These are phyloP conservation scores for Tephrocybe sp. DNA, from an alignment of 768 basidiomycete species.

Conservation along the genomic window DNA sequence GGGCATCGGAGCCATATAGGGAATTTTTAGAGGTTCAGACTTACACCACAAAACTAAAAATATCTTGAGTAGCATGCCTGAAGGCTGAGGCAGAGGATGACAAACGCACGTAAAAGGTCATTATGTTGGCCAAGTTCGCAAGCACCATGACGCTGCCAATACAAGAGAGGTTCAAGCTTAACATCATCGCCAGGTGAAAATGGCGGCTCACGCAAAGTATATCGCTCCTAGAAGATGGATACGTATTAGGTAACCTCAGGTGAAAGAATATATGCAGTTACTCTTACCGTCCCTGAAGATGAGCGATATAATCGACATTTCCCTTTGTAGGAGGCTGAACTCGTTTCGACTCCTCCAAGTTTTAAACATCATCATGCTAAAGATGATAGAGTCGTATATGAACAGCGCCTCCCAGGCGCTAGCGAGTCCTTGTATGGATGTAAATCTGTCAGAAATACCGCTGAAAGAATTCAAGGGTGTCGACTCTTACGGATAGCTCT, in stretches of 20 bases:
- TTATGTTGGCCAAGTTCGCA: background rate
- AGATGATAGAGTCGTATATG: constrained; percentile 44
- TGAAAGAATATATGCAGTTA: background rate
- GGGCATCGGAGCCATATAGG: background rate
- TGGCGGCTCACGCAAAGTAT: constrained; percentile 47
- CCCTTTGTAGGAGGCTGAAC: constrained; percentile 20
- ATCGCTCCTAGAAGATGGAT: constrained; percentile 42
- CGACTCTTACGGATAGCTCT: constrained; percentile 18
- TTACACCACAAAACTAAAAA: background rate
- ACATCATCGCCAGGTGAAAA: background rate
- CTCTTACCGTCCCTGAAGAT: constrained; percentile 48
- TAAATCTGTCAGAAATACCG: background rate
- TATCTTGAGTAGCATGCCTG: background rate
- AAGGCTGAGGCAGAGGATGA: background rate
- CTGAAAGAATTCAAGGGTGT: background rate
- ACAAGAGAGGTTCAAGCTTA: no score
- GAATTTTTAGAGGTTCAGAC: background rate
- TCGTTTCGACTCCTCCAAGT: constrained; percentile 34
- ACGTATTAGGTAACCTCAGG: background rate
- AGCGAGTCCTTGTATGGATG: constrained; percentile 28
- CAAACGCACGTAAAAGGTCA: background rate
- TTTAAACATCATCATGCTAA: constrained; percentile 44
- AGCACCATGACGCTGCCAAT: constrained; percentile 46
- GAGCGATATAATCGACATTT: constrained; percentile 34
- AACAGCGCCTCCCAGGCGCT: constrained; percentile 51